Evolutionary conservation across 805 yeast species (phyloP), one percentile per base, ranked within the genome.

Genomic region (Zygosaccharomyces kombuchaensis): DNA sequence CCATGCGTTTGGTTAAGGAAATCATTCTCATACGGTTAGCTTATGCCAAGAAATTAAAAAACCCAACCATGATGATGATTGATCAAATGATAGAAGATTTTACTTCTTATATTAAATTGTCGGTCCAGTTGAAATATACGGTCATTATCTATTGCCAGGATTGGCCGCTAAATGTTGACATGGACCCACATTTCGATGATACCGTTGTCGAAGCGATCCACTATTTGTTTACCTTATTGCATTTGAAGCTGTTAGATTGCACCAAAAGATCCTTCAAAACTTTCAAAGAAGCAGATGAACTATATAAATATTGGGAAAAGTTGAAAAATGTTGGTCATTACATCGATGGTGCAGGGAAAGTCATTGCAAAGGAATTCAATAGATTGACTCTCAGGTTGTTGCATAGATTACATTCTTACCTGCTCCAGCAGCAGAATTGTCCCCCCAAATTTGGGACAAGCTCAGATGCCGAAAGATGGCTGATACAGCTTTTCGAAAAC

Each of bases 1-100:
- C 98, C 0, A 73, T 87, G 56, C 80, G 78, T 50, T 70, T 93
- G 36, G 82, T 89, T 56, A 84, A 82, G 57, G 96, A 87, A 56
- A 77, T 87, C 42, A 83, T 90, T 35, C 75, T 76, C 29, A 77
- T 86, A 34, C 75, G 97, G 53, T 70, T 91, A 36, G 70, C 75
- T 1, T 89, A 87, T 61, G 96, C 97, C 2, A 74, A 77, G 62
- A 84, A 84, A 58, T 67, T 91, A 39, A 79, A 76, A 43, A 85
- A 84, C 56, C 96, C 96, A 1, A 89, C 97, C 0, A 79, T 90
- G 81, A 85, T 88, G 89, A 87, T 88, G 82, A 87, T 93, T 55
- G 99, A 93, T 65, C 96, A 91, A 66, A 84, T 88, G 76, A 77
- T 91, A 50, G 89, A 80, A 37, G 96, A 88, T 62, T 84, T 91